Evolutionary conservation across 495 filamentous ascomycete species (phyloP).

Genomic region (Glarea lozoyensis): DNA sequence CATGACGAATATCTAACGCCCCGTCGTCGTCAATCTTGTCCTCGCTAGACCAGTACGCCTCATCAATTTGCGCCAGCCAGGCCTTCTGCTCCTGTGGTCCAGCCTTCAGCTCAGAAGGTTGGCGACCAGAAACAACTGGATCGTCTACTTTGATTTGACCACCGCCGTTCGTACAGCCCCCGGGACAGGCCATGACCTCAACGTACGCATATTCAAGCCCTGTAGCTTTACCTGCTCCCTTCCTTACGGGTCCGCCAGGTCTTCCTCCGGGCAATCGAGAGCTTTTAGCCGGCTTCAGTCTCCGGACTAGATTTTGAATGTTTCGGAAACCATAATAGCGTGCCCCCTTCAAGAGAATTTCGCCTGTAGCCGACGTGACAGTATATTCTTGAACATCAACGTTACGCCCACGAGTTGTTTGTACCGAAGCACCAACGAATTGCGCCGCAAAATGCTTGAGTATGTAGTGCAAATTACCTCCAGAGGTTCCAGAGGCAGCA

Average conservation of each 20-base stretch:
- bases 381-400: conserved; percentile 81
- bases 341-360: conserved; percentile 66
- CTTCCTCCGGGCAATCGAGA: conserved; percentile 71
- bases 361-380: conserved; percentile 42
- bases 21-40: conserved; percentile 38
- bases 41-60: conserved; percentile 84
- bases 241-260: conserved; percentile 31
- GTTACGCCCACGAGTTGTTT: conserved; percentile 71
- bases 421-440: conserved; percentile 58
- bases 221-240: conserved; percentile 27
- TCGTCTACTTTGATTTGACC: conserved; percentile 90
- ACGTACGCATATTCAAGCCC: conserved; percentile 70
- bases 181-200: conserved; percentile 98
- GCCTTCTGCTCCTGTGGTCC: conserved; percentile 69
- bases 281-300: conserved; percentile 67
- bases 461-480: conserved; percentile 80
- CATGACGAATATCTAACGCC: conserved; percentile 4
- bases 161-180: conserved; percentile 94
- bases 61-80: conserved; percentile 81
- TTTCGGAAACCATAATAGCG: conserved; percentile 96
- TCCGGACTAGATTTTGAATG: conserved; percentile 91
- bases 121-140: conserved; percentile 31
- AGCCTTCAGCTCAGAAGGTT: conserved; percentile 38
- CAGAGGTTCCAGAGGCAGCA: conserved; percentile 60
- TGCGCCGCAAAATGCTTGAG: conserved; percentile 59